phyloP scores from a whole-genome alignment of 2,329 filamentous ascomycete species.

The Fonsecaea nubica region DNA sequence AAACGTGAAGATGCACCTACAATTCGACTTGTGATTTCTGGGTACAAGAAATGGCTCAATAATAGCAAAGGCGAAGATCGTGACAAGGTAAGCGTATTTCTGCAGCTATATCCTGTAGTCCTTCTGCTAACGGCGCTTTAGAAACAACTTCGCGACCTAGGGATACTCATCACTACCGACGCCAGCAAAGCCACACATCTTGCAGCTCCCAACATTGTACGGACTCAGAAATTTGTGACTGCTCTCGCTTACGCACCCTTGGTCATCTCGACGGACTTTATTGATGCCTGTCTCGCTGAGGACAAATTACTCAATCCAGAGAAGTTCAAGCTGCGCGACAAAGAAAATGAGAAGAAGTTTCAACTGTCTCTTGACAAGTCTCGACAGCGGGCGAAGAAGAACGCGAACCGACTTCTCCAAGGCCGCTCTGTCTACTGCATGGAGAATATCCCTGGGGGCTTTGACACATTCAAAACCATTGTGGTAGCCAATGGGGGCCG shows the following conservation, averaged over 20 bases:
- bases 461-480: conserved; percentile 84
- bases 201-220: conserved; percentile 82
- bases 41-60: conserved; percentile 80
- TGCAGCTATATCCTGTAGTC: not conserved
- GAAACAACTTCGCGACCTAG: conserved; percentile 81
- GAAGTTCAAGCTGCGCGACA: conserved; percentile 73
- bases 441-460: conserved; percentile 76
- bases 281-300: conserved; percentile 76
- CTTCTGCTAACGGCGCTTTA: conserved; percentile 47
- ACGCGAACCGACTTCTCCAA: conserved; percentile 76
- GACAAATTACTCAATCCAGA: conserved; percentile 69
- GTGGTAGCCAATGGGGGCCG: conserved; percentile 86
- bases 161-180: conserved; percentile 80
- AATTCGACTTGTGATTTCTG: conserved; percentile 81
- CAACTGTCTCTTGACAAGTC: conserved; percentile 72
- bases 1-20: conserved; percentile 64
- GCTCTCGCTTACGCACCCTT: conserved; percentile 81
- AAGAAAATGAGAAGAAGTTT: conserved; percentile 73
- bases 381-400: conserved; percentile 72
- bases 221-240: conserved; percentile 91
- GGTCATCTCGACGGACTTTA: conserved; percentile 77
- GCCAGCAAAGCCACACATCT: conserved; percentile 80
- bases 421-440: conserved; percentile 85
- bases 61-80: conserved; percentile 75
- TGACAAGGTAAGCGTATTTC: conserved; percentile 70